phyloP scores from a whole-genome alignment of 2,329 filamentous ascomycete genomes.

The Clarireedia hainanense region DNA sequence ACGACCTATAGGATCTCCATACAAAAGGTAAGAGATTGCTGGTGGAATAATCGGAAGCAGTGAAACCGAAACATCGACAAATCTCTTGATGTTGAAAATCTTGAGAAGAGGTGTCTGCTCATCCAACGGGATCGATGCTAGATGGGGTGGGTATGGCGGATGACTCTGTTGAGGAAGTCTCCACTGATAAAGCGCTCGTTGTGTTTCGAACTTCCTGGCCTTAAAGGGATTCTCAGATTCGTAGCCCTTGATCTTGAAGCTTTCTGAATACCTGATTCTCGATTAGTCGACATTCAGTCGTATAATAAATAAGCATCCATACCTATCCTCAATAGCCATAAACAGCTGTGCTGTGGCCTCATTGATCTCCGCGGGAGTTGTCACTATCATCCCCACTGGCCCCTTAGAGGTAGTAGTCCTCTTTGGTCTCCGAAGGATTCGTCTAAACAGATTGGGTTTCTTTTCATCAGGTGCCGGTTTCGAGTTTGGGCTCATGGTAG shows the following conservation, averaged over 20 bases:
- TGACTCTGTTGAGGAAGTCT: constrained; percentile 1
- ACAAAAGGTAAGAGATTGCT: constrained; percentile 6
- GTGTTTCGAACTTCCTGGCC: constrained; percentile 3
- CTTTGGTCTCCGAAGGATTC: neutral
- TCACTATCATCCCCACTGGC: neutral
- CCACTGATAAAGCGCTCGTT: constrained; percentile 9
- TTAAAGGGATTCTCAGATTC: neutral
- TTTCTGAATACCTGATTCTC: neutral
- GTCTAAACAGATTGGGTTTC: constrained; percentile 2
- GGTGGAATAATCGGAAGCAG: constrained; percentile 21
- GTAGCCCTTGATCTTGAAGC: neutral
- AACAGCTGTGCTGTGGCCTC: constrained; percentile 2
- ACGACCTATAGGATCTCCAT: constrained; percentile 7
- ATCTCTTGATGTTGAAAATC: constrained; percentile 24
- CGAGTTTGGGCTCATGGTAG: neutral
- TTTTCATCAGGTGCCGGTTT: neutral
- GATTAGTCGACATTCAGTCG: neutral
- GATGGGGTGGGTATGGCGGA: constrained; percentile 24
- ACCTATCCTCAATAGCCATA: neutral
- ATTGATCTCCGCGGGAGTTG: neutral
- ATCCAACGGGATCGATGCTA: constrained; percentile 22
- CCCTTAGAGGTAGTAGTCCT: neutral
- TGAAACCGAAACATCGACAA: constrained; percentile 18
- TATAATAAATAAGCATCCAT: neutral
- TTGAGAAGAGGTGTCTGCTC: constrained; percentile 18